Conservation (phyloP, 176 grass and related monocot species). For the Lolium perenne region DNA sequence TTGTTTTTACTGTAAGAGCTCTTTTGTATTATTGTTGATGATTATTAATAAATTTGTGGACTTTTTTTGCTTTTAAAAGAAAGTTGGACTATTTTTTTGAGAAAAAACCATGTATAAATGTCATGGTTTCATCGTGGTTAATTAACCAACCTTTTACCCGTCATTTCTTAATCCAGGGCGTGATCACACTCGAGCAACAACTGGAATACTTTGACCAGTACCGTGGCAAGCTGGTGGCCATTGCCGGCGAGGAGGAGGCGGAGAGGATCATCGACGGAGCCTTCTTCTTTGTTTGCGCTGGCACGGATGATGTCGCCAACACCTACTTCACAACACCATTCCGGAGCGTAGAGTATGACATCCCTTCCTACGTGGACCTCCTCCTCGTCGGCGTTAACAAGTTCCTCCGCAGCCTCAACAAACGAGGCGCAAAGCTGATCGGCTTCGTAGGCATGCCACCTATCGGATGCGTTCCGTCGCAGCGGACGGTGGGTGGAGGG, state of each 20-base stretch:
- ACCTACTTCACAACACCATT: slow-evolving; percentile 85
- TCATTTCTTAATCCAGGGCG: slow-evolving; percentile 37
- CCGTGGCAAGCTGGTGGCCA: slow-evolving; percentile 47
- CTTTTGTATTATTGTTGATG: too few species aligned
- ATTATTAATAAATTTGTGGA: too few species aligned
- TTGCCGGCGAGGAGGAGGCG: slow-evolving; percentile 60
- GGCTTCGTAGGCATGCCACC: slow-evolving; percentile 73
- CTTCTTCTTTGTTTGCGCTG: slow-evolving; percentile 68
- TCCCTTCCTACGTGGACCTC: slow-evolving; percentile 77
- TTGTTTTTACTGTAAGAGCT: too few species aligned
- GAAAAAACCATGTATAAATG: too few species aligned
- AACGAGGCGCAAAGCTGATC: slow-evolving; percentile 46
- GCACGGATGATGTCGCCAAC: slow-evolving; percentile 79
- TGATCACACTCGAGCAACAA: slow-evolving; percentile 67
- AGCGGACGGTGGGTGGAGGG: slow-evolving; percentile 68
- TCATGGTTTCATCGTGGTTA: background rate
- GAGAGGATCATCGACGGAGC: slow-evolving; percentile 49
- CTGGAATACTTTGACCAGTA: slow-evolving; percentile 76
- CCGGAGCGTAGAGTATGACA: slow-evolving; percentile 59
- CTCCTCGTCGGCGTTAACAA: slow-evolving; percentile 50
- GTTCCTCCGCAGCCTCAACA: slow-evolving; percentile 40
- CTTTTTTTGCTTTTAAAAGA: too few species aligned
- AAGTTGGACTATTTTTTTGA: too few species aligned
- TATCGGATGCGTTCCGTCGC: slow-evolving; percentile 78
- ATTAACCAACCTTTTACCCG: background rate